These are phyloP conservation scores for Lodderomyces margitis DNA, from an alignment of 1,139 yeast genomes.

Conservation along the genomic window DNA sequence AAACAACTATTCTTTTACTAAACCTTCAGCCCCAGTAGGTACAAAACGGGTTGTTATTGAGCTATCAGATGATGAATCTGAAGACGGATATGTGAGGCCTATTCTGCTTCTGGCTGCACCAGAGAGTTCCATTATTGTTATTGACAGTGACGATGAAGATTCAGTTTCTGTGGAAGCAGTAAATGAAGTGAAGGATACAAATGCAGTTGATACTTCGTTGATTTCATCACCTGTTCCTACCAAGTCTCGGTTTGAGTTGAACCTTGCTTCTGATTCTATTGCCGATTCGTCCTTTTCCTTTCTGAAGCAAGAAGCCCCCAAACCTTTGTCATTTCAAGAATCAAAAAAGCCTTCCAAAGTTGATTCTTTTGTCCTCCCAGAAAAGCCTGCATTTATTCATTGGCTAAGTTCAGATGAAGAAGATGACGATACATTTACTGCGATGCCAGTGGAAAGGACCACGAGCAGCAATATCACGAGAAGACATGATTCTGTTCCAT, in stretches of 20 bases:
- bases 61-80: conserved; percentile 5
- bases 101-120: background rate
- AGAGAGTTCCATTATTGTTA: conserved; percentile 3
- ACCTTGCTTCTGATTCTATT: conserved; percentile 11
- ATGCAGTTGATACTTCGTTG: background rate
- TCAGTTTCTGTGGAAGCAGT: background rate
- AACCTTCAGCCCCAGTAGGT: background rate
- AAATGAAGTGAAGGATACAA: background rate
- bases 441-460: too few relatives aligned
- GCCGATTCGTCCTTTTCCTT: conserved; percentile 15
- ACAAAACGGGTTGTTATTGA: background rate
- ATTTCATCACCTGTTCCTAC: conserved; percentile 1
- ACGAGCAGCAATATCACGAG: too few relatives aligned
- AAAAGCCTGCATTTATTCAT: conserved; percentile 9
- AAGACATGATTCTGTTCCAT: too few relatives aligned
- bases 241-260: background rate
- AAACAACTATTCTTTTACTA: background rate
- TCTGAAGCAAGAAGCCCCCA: conserved; percentile 2
- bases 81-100: background rate
- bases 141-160: conserved; percentile 6
- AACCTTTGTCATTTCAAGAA: background rate
- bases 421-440: too few relatives aligned
- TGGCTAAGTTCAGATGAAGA: conserved; percentile 16
- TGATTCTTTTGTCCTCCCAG: background rate
- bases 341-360: background rate